A percentile compares a stretch with the other conserved stretches of the same genome.
These are phyloP conservation scores for Huntiella savannae DNA, from an alignment of 2,329 filamentous ascomycete species.

Conservation along the genomic window DNA sequence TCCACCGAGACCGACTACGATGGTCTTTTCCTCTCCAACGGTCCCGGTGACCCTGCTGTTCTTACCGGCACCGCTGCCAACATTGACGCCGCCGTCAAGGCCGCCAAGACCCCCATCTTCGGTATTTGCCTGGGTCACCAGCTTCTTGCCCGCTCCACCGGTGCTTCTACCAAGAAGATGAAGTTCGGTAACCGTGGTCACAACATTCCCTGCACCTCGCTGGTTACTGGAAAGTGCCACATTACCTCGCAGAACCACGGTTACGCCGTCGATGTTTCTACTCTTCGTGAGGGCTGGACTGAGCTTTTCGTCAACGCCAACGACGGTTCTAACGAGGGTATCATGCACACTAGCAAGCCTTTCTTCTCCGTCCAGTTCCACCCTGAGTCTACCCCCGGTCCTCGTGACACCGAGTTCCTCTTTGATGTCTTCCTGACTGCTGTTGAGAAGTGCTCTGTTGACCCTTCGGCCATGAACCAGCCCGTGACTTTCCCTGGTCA, in stretches of 20 bases:
- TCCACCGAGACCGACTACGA: conserved; percentile 67
- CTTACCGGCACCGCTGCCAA: conserved; percentile 64
- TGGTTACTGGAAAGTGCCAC: conserved; percentile 90
- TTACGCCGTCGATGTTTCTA: conserved; percentile 71
- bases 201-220: conserved; percentile 94
- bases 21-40: conserved; percentile 94
- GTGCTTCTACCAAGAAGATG: conserved; percentile 81
- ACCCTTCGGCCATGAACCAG: conserved; percentile 45
- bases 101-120: conserved; percentile 73
- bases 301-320: conserved; percentile 98
- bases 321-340: conserved; percentile 94
- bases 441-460: conserved; percentile 51
- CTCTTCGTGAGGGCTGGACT: conserved; percentile 61
- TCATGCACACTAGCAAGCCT: conserved; percentile 65
- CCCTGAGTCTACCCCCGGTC: conserved; percentile 88
- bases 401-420: conserved; percentile 84
- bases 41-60: conserved; percentile 82
- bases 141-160: conserved; percentile 71
- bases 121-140: conserved; percentile 95
- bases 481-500: conserved; percentile 81
- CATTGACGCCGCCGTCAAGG: conserved; percentile 55
- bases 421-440: conserved; percentile 93
- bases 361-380: conserved; percentile 99
- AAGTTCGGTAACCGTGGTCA: conserved; percentile 98
- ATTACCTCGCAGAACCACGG: conserved; percentile 99